Evolutionary conservation across 2,329 filamentous ascomycete species (phyloP), one percentile per base, ranked within the genome.

Genomic region (Colletotrichum salicis): DNA sequence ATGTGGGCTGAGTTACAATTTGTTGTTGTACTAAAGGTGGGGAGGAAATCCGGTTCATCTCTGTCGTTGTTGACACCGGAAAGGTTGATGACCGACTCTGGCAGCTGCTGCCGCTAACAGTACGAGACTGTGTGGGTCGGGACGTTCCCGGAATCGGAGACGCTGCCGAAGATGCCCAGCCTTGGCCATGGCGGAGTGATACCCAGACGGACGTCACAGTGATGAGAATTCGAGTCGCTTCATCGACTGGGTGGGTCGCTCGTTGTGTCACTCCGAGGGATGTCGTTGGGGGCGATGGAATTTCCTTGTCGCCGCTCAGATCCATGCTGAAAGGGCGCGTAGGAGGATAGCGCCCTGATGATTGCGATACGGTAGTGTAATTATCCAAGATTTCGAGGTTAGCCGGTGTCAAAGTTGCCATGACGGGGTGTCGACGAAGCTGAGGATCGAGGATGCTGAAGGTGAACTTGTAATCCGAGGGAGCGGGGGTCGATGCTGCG

Each of bases 361-460:
- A 86, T 7, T 84, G 79, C 1, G 88, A 86, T 33, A 90, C 83
- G 0, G 88, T 86, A 5, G 85, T 88, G 78, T 94, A 95, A 3
- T 85, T 86, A 74, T 95, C 91, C 71, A 90, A 88, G 59, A 96
- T 88, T 61, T 94, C 90, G 35, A 96, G 87, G 13, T 86, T 88
- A 5, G 86, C 85, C 13, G 86, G 86, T 4, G 88, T 91, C 56
- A 96, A 84, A 2, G 87, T 89, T 1, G 92, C 93, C 82, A 95
- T 88, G 76, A 95, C 89, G 5, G 94, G 93, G 77, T 96, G 93
- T 13, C 91, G 89, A 41, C 92, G 86, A 10, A 88, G 89, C 58
- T 88, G 87, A 0, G 92, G 89, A 75, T 93, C 89, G 76, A 96
- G 91, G 73, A 94, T 89, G 82, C 92, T 94, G 79, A 96, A 96